phyloP scores from a whole-genome alignment of 2,329 filamentous ascomycete genomes.

The Xylaria sp. region DNA sequence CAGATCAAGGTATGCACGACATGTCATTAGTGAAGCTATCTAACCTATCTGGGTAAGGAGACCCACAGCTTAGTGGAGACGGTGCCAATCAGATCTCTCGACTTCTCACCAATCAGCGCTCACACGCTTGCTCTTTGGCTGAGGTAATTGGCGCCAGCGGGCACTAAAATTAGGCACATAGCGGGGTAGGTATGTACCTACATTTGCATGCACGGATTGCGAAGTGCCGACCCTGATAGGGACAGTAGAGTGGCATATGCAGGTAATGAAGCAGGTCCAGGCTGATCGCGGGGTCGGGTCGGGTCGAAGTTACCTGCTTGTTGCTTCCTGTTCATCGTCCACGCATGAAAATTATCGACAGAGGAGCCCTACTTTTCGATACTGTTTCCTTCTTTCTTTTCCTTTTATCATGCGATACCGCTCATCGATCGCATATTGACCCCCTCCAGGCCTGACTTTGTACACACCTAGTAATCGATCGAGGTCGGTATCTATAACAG shows the following conservation, averaged over 20 bases:
- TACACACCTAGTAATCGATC: not conserved
- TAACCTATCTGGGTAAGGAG: not conserved
- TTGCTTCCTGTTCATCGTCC: not conserved
- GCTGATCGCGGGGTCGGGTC: constrained; percentile 6
- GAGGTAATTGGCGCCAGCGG: not conserved
- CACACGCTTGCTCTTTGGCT: not conserved
- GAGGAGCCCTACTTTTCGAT: not conserved
- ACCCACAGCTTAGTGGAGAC: not conserved
- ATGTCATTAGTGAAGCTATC: not conserved
- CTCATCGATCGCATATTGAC: not conserved
- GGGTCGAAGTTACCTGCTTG: not conserved
- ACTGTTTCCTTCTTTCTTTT: not conserved
- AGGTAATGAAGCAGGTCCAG: not conserved
- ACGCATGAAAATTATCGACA: not conserved
- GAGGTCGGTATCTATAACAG: not conserved
- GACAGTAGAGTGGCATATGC: not conserved
- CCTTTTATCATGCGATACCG: not conserved
- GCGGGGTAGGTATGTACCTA: not conserved
- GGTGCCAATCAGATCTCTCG: not conserved
- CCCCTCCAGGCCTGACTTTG: not conserved
- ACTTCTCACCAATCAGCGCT: not conserved
- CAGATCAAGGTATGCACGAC: not conserved
- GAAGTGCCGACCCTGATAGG: not conserved
- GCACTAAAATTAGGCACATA: constrained; percentile 1
- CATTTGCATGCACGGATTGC: not conserved